Evolutionary conservation across 345 rosid species (phyloP).

Genomic region (Bruguiera gymnorhiza): DNA sequence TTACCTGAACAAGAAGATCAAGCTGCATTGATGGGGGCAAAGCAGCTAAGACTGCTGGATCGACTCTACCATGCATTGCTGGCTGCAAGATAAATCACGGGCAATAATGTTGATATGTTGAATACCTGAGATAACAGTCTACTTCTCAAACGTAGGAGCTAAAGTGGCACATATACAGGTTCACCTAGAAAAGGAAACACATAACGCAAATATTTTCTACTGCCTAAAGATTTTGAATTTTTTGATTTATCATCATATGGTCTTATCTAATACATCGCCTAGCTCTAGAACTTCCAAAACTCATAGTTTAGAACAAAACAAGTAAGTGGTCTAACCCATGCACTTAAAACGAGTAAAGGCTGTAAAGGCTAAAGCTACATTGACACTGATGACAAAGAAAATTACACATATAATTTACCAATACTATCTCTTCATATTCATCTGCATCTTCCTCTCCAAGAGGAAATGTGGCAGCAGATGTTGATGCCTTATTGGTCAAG

Average conservation of each 20-base stretch:
- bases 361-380: background rate
- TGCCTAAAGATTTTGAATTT: background rate
- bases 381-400: background rate
- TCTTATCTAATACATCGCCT: background rate
- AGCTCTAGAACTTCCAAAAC: background rate
- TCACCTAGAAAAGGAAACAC: background rate
- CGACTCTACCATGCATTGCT: slow-evolving; percentile 56
- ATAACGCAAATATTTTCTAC: background rate
- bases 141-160: background rate
- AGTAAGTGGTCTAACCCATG: background rate
- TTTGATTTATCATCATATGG: background rate
- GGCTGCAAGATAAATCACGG: slow-evolving; percentile 40
- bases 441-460: slow-evolving; percentile 43
- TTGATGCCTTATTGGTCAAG: slow-evolving; percentile 33
- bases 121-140: background rate
- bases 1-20: slow-evolving; percentile 85
- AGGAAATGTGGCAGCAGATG: slow-evolving; percentile 37
- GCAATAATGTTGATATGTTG: background rate
- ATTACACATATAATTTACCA: slow-evolving; percentile 11
- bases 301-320: background rate
- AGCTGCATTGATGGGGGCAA: slow-evolving; percentile 92
- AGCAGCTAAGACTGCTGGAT: slow-evolving; percentile 81
- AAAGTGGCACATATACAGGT: no score
- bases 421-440: slow-evolving; percentile 52
- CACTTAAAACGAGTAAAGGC: background rate